A percentile compares a stretch with the other conserved stretches of the same genome.
These are phyloP conservation scores for Nicotiana otophora DNA, from an alignment of 257 asterid genomes.

Conservation along the genomic window DNA sequence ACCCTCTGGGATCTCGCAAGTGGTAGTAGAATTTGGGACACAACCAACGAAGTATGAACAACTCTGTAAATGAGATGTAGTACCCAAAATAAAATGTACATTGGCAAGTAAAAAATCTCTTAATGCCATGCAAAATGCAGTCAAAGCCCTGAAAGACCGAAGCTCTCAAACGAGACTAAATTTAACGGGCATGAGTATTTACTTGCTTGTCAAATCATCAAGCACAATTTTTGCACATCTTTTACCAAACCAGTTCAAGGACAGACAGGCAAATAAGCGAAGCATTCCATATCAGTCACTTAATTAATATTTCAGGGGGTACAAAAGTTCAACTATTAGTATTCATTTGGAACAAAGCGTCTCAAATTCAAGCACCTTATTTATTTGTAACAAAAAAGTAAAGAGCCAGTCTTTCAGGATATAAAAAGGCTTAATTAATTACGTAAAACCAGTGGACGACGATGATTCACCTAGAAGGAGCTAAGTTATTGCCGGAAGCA, in stretches of 20 bases:
- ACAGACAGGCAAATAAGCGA: background rate
- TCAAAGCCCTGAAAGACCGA: background rate
- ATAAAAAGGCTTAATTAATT: background rate
- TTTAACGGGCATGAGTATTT: background rate
- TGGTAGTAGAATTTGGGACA: background rate
- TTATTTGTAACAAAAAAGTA: background rate
- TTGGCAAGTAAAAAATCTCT: background rate
- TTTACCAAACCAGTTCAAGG: background rate
- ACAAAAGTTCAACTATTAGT: no score
- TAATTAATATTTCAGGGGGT: no score
- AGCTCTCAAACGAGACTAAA: background rate
- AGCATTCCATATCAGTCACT: background rate
- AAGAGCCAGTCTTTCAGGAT: conserved; percentile 8
- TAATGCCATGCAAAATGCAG: background rate
- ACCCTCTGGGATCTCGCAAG: background rate
- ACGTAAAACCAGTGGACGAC: background rate
- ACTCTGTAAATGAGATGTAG: background rate
- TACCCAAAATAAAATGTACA: background rate
- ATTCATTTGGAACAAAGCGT: background rate
- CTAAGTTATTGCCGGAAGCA: conserved; percentile 32
- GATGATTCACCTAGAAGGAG: conserved; percentile 49
- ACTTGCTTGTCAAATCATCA: background rate
- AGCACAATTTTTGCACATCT: background rate
- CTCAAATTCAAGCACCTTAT: background rate
- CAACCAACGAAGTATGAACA: background rate